Evolutionary conservation across 805 yeast genomes (phyloP).

Genomic region (Saccharomyces jurei): DNA sequence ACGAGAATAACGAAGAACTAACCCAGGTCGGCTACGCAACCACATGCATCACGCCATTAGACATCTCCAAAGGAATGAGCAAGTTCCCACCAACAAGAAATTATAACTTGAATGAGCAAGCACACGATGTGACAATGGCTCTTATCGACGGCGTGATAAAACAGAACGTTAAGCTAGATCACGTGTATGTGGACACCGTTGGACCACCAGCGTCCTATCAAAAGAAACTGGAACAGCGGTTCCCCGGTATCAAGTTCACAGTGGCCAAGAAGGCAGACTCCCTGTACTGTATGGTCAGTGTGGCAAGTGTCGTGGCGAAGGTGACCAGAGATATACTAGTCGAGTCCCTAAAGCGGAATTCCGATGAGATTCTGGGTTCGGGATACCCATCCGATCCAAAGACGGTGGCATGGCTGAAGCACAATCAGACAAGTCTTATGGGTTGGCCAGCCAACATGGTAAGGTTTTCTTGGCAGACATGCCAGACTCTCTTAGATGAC

Average conservation of each 20-base stretch:
- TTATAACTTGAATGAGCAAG: slow-evolving; percentile 83
- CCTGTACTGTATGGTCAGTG: slow-evolving; percentile 81
- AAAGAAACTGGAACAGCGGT: slow-evolving; percentile 55
- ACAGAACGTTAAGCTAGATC: slow-evolving; percentile 54
- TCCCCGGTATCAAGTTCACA: slow-evolving; percentile 64
- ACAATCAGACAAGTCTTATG: slow-evolving; percentile 57
- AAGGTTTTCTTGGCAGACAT: slow-evolving; percentile 92
- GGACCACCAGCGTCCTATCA: slow-evolving; percentile 90
- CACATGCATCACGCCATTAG: slow-evolving; percentile 75
- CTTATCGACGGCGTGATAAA: slow-evolving; percentile 59
- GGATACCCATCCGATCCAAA: slow-evolving; percentile 94
- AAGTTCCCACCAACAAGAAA: slow-evolving; percentile 43
- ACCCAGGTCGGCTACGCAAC: slow-evolving; percentile 81
- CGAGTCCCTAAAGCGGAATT: slow-evolving; percentile 17
- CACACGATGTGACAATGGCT: slow-evolving; percentile 86
- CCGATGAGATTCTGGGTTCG: slow-evolving; percentile 54
- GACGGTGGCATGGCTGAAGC: slow-evolving; percentile 68
- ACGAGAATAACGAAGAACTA: slow-evolving; percentile 37
- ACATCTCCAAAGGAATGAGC: slow-evolving; percentile 84
- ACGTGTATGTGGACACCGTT: slow-evolving; percentile 88
- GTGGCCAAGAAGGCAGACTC: slow-evolving; percentile 96
- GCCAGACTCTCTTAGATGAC: slow-evolving; percentile 59
- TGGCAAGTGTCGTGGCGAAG: slow-evolving; percentile 93
- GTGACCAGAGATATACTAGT: slow-evolving; percentile 74
- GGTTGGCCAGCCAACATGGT: slow-evolving; percentile 77